phyloP scores from a whole-genome alignment of 495 filamentous ascomycete species.

The Neurospora sp. region DNA sequence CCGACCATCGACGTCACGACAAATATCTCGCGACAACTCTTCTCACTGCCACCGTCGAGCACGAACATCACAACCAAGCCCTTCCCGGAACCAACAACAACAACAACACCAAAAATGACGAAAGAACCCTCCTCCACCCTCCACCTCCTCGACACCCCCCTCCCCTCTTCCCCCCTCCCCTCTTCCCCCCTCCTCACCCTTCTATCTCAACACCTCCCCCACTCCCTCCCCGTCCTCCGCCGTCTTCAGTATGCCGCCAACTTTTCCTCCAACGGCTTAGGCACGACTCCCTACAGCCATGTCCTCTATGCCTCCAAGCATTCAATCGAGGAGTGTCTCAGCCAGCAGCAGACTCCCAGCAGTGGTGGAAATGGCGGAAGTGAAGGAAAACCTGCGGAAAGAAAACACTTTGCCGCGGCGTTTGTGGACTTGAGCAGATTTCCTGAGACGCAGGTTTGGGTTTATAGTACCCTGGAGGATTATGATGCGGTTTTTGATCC shows the following conservation, averaged over 20 bases:
- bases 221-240: slow-evolving; percentile 47
- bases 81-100: too few relatives aligned
- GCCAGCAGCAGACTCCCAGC: too few relatives aligned
- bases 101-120: too few relatives aligned
- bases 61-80: background rate
- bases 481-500: too few relatives aligned
- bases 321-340: background rate
- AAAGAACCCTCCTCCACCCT: background rate
- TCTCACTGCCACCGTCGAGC: background rate
- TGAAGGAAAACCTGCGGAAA: background rate
- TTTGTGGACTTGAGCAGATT: slow-evolving; percentile 47
- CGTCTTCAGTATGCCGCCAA: slow-evolving; percentile 45
- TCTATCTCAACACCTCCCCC: slow-evolving; percentile 41
- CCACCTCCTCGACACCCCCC: slow-evolving; percentile 22
- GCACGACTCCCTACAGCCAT: slow-evolving; percentile 21
- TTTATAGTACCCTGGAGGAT: slow-evolving; percentile 48
- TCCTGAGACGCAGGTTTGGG: slow-evolving; percentile 51
- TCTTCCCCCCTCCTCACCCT: slow-evolving; percentile 28
- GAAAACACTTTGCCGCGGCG: slow-evolving; percentile 37
- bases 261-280: slow-evolving; percentile 12
- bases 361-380: background rate
- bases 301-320: slow-evolving; percentile 32
- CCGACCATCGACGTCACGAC: background rate
- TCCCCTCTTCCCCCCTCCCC: slow-evolving; percentile 25
- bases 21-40: background rate